Evolutionary conservation across 805 yeast species (phyloP).

Genomic region (Isabelozyma heimii): DNA sequence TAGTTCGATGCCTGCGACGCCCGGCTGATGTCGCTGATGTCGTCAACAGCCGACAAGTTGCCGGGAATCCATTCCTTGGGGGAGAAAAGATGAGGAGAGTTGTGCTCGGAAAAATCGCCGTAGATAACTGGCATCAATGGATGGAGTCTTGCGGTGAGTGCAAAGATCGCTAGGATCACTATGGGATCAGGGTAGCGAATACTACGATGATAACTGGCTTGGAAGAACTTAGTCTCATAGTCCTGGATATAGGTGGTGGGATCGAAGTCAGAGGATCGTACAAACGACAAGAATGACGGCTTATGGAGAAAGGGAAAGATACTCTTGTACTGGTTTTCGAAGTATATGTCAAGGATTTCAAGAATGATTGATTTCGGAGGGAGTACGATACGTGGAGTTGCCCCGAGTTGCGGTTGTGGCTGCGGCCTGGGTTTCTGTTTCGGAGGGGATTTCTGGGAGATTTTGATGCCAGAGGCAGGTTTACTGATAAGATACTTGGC

Average conservation of each 20-base stretch:
- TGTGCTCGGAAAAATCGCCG: conserved; percentile 27
- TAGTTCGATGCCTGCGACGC: conserved; percentile 33
- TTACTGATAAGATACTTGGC: conserved; percentile 3
- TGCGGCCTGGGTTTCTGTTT: not conserved
- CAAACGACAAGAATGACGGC: conserved; percentile 16
- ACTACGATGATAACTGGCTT: conserved; percentile 8
- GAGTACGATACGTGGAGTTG: conserved; percentile 5
- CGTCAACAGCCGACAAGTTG: not conserved
- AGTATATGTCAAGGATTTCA: conserved; percentile 19
- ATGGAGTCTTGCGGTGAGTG: conserved; percentile 34
- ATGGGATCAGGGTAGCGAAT: conserved; percentile 24
- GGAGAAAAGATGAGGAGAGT: conserved; percentile 20
- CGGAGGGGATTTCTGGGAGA: not conserved
- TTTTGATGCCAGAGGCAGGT: not conserved
- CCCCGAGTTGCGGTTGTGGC: not conserved
- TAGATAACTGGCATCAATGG: conserved; percentile 26
- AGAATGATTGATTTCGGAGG: conserved; percentile 14
- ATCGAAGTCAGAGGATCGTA: conserved; percentile 14
- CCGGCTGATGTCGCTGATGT: conserved; percentile 3
- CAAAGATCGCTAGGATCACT: conserved; percentile 30
- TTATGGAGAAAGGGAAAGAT: conserved; percentile 23
- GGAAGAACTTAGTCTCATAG: conserved; percentile 10
- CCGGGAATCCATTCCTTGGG: conserved; percentile 13
- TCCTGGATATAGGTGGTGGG: conserved; percentile 16
- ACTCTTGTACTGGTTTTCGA: conserved; percentile 23